These are phyloP conservation scores for Volvariella volvacea DNA, from an alignment of 1,284 basidiomycete species.

Conservation along the genomic window DNA sequence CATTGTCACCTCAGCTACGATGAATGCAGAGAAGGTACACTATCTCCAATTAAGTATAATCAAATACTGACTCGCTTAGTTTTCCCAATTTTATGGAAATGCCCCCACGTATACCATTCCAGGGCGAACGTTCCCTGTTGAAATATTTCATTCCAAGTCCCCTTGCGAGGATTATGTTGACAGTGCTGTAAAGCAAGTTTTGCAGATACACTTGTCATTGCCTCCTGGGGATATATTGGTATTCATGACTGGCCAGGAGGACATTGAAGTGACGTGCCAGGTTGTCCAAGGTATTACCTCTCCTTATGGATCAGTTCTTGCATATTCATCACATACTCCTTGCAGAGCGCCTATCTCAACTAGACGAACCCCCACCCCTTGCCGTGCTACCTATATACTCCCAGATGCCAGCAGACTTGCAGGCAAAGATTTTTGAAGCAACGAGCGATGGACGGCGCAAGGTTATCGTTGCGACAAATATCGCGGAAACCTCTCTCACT, in stretches of 20 bases:
- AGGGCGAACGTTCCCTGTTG: slow-evolving; percentile 97
- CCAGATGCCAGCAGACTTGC: slow-evolving; percentile 98
- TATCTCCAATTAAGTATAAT: background rate
- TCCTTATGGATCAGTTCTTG: background rate
- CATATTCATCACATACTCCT: slow-evolving; percentile 9
- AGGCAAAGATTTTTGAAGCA: slow-evolving; percentile 96
- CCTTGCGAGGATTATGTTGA: slow-evolving; percentile 99
- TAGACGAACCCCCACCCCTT: slow-evolving; percentile 84
- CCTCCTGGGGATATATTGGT: slow-evolving; percentile 96
- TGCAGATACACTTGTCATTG: slow-evolving; percentile 92
- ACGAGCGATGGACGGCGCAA: slow-evolving; percentile 93
- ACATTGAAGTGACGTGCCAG: slow-evolving; percentile 93
- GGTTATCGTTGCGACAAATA: slow-evolving; percentile 98
- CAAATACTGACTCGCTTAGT: slow-evolving; percentile 38
- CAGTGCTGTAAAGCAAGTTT: slow-evolving; percentile 93
- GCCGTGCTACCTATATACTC: slow-evolving; percentile 97
- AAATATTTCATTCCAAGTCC: slow-evolving; percentile 92
- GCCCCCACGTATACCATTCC: slow-evolving; percentile 97
- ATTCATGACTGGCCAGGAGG: slow-evolving; percentile 99
- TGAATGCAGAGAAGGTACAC: slow-evolving; percentile 93
- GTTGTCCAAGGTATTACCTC: slow-evolving; percentile 69
- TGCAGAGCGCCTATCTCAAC: slow-evolving; percentile 81
- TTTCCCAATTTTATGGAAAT: slow-evolving; percentile 91
- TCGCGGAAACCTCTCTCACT: slow-evolving; percentile 97
- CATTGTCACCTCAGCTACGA: slow-evolving; percentile 97